Evolutionary conservation across 306 rosid species (phyloP).

Genomic region (Quercus cerris): DNA sequence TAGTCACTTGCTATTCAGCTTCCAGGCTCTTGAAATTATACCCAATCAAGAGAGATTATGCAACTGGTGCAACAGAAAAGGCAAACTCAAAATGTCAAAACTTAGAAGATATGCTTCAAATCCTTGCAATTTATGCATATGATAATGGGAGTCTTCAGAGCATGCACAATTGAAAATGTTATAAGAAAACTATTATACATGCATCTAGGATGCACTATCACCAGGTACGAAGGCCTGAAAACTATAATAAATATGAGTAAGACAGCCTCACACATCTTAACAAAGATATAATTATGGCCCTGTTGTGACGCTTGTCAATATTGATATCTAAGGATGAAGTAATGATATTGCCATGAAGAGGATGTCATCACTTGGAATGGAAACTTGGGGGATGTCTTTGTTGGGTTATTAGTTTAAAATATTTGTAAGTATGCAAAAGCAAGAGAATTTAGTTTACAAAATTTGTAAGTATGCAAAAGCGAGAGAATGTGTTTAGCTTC

Average conservation of each 20-base stretch:
- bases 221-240: background rate
- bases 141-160: background rate
- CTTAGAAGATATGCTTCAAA: background rate
- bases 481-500: background rate
- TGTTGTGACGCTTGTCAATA: background rate
- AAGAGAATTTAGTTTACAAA: background rate
- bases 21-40: constrained; percentile 7
- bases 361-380: background rate
- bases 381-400: background rate
- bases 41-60: constrained; percentile 9
- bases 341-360: background rate
- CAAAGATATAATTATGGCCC: background rate
- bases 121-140: background rate
- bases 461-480: background rate
- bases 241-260: background rate
- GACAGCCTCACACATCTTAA: background rate
- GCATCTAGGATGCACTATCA: background rate
- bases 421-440: background rate
- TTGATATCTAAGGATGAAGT: background rate
- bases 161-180: background rate
- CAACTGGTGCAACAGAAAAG: constrained; percentile 12
- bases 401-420: background rate
- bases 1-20: background rate
- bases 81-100: constrained; percentile 9
- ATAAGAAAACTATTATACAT: background rate